A percentile compares a stretch with the other conserved stretches of the same genome.
Evolutionary conservation across 2,329 filamentous ascomycete genomes (phyloP).

Genomic region (Diaporthe ilicicola): DNA sequence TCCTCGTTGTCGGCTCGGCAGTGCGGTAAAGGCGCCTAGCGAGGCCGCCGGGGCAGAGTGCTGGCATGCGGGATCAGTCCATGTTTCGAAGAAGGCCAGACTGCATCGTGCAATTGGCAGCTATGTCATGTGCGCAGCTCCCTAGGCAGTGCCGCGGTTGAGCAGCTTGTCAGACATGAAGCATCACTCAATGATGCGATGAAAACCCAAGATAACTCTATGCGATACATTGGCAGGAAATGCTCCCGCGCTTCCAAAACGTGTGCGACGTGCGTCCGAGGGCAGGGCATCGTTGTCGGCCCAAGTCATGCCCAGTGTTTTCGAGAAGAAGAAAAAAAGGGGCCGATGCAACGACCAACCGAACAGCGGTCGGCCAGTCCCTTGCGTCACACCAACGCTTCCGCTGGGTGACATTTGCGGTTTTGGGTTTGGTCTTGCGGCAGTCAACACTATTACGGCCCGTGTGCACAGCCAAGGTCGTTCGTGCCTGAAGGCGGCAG

Average conservation of each 20-base stretch:
- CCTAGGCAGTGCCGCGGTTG: constrained; percentile 2
- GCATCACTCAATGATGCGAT: constrained; percentile 21
- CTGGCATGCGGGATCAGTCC: background rate
- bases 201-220: constrained; percentile 18
- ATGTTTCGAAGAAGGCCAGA: background rate
- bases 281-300: constrained; percentile 19
- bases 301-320: constrained; percentile 24
- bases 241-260: constrained; percentile 14
- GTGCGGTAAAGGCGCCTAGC: constrained; percentile 33
- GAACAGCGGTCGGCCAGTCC: constrained; percentile 24
- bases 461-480: constrained; percentile 14
- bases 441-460: background rate
- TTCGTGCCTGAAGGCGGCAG: constrained; percentile 15
- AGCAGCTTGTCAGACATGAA: constrained; percentile 16
- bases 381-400: constrained; percentile 20
- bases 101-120: background rate
- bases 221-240: constrained; percentile 17
- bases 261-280: constrained; percentile 22
- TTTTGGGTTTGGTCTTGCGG: constrained; percentile 15
- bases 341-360: constrained; percentile 10
- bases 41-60: constrained; percentile 6
- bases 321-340: background rate
- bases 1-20: constrained; percentile 24
- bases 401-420: constrained; percentile 17
- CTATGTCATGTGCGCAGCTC: background rate